A percentile compares a stretch with the other conserved stretches of the same genome.
These are phyloP conservation scores for Ogataea henricii DNA, from an alignment of 805 yeast genomes.

Conservation along the genomic window DNA sequence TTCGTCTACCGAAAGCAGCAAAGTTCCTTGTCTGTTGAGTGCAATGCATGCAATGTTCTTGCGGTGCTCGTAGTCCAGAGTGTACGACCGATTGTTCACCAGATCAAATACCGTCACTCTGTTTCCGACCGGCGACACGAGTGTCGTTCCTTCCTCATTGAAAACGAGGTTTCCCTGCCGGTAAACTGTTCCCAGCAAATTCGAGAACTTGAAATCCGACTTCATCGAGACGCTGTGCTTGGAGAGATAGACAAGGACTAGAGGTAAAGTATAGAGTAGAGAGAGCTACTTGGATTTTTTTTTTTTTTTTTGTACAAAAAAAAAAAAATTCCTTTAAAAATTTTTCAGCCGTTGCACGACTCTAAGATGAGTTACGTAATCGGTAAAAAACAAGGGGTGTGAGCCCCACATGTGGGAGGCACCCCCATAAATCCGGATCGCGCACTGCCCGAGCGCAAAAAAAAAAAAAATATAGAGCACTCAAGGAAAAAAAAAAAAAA, in stretches of 20 bases:
- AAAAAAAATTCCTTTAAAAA: conserved; percentile 5
- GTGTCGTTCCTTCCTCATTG: conserved; percentile 80
- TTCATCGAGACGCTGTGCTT: conserved; percentile 50
- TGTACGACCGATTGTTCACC: conserved; percentile 79
- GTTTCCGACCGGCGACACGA: conserved; percentile 93
- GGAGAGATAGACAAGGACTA: neutral
- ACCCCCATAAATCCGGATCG: neutral
- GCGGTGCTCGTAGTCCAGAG: conserved; percentile 91
- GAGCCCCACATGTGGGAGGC: neutral
- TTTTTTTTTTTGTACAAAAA: no score
- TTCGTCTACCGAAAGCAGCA: conserved; percentile 79
- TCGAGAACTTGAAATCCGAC: conserved; percentile 86
- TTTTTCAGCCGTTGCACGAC: conserved; percentile 11
- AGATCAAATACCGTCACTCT: conserved; percentile 87
- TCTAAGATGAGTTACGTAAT: neutral
- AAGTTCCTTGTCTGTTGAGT: conserved; percentile 76
- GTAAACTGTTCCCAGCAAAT: conserved; percentile 91
- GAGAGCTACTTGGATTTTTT: neutral
- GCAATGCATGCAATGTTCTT: conserved; percentile 80
- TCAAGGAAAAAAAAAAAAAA: neutral
- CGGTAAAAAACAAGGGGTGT: neutral
- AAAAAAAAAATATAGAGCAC: no score
- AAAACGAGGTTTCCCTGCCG: conserved; percentile 87
- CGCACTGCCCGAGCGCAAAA: conserved; percentile 1
- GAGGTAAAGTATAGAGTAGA: neutral